These are phyloP conservation scores for Vachellia collinsii DNA, from an alignment of 306 rosid species.

Conservation along the genomic window DNA sequence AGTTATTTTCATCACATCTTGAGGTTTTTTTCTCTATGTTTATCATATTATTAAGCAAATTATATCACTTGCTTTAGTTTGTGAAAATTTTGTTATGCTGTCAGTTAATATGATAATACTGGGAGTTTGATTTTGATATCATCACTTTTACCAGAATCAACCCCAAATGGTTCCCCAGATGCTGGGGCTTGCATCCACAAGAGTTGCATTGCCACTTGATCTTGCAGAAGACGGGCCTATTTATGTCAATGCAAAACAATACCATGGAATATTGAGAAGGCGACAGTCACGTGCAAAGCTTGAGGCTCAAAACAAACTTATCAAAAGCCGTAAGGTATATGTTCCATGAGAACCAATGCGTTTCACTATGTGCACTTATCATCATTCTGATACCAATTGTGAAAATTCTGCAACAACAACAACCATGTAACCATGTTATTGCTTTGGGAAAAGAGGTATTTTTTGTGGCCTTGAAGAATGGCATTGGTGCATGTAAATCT, in stretches of 20 bases:
- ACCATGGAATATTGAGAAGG: slow-evolving; percentile 89
- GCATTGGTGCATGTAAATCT: neutral
- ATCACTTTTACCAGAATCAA: slow-evolving; percentile 38
- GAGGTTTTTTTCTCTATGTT: neutral
- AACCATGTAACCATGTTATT: neutral
- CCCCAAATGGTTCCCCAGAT: slow-evolving; percentile 49
- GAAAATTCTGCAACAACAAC: neutral
- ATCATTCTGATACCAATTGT: neutral
- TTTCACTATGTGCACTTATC: neutral
- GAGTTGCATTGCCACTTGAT: slow-evolving; percentile 77
- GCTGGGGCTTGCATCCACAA: slow-evolving; percentile 64
- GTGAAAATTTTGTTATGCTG: neutral
- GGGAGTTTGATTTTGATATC: neutral
- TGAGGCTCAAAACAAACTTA: slow-evolving; percentile 78
- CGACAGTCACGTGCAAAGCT: slow-evolving; percentile 91
- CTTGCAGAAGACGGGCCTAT: slow-evolving; percentile 85
- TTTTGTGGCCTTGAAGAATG: neutral
- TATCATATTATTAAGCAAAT: slow-evolving; percentile 9
- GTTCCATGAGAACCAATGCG: neutral
- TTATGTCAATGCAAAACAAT: slow-evolving; percentile 89
- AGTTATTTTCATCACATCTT: slow-evolving; percentile 40
- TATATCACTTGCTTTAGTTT: neutral
- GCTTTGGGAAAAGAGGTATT: neutral
- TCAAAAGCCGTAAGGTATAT: slow-evolving; percentile 77
- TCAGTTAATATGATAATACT: neutral